Evolutionary conservation across 192 early-diverging fungal species (phyloP), one percentile per base, ranked within the genome.

Genomic region (Endogone sp.): DNA sequence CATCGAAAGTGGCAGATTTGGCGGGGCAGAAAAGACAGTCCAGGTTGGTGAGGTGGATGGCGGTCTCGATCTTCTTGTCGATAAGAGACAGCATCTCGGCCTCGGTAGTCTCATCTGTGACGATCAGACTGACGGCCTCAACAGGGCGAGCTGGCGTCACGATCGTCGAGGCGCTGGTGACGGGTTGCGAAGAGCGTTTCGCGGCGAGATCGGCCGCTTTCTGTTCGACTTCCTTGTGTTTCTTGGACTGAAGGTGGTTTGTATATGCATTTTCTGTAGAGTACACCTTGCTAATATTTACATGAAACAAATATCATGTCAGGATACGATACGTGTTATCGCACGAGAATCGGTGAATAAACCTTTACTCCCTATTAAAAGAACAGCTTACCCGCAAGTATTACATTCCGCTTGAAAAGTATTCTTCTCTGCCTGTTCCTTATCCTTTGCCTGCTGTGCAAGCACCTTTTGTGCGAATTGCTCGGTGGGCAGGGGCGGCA

Each of bases 1-100:
- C 75, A 31, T 91, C 88, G 68, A 91, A 91, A 25, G 83, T 78
- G 13, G 76, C 79, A 0, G 86, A 77, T 72, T 76, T 80, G 71
- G 90, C 83, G 22, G 83, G 69, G 81, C 98, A 99, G 84, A 99
- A 99, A 56, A 99, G 83, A 82, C 98, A 99, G 74, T 98, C 95
- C 0, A 64, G 44, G 2, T 84, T 82, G 16, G 85, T 77, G 2
- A 99, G 83, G 63, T 89, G 86, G 22, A 79, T 69, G 10, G 93
- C 80, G 0, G 83, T 65, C 11, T 84, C 88, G 71, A 92, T 92
- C 77, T 97, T 98, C 75, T 90, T 86, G 63, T 94, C 92, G 60
- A 99, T 85, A 30, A 88, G 86, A 69, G 84, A 78, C 21, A 91
- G 75, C 67, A 95, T 81, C 56, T 90, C 75, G 25, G 68, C 80